phyloP scores from a whole-genome alignment of 371 early-diverging fungal genomes.

The Mortierella sp. region DNA sequence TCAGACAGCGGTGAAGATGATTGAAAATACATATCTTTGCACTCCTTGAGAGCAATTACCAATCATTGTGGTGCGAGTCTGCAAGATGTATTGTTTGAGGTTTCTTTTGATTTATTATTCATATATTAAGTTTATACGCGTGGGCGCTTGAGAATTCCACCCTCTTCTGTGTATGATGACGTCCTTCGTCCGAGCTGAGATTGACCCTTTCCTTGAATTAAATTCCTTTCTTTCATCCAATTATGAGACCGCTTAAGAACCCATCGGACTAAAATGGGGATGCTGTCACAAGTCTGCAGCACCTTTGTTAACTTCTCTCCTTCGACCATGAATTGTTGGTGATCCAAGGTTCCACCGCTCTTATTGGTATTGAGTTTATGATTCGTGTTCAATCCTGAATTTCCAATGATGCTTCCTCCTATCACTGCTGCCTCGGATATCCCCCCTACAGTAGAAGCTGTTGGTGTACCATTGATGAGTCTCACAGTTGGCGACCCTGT shows the following conservation, averaged over 20 bases:
- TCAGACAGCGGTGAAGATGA: conserved; percentile 50
- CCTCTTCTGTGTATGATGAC: conserved; percentile 32
- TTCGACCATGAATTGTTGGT: conserved; percentile 21
- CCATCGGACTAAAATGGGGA: conserved; percentile 55
- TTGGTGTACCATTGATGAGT: conserved; percentile 8
- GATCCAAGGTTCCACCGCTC: not conserved
- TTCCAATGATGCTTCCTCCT: conserved; percentile 7
- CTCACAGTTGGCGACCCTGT: conserved; percentile 29
- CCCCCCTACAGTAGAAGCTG: not conserved
- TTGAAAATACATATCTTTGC: conserved; percentile 5
- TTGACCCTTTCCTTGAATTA: conserved; percentile 7
- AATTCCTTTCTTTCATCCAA: conserved; percentile 41
- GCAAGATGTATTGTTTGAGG: too few species aligned
- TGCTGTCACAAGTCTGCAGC: conserved; percentile 32
- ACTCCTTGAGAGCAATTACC: not conserved
- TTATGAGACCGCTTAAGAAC: conserved; percentile 34
- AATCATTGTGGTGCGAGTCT: too few species aligned
- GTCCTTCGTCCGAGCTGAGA: conserved; percentile 27
- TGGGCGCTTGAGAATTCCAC: conserved; percentile 37
- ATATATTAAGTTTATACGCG: conserved; percentile 17
- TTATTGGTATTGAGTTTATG: not conserved
- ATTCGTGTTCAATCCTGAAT: not conserved
- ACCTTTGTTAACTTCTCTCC: conserved; percentile 34
- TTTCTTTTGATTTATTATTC: not conserved
- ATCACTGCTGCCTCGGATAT: not conserved